A percentile compares a stretch with the other conserved stretches of the same genome.
These are phyloP conservation scores for Penicillium glabrum DNA, from an alignment of 2,329 filamentous ascomycete genomes.

Conservation along the genomic window DNA sequence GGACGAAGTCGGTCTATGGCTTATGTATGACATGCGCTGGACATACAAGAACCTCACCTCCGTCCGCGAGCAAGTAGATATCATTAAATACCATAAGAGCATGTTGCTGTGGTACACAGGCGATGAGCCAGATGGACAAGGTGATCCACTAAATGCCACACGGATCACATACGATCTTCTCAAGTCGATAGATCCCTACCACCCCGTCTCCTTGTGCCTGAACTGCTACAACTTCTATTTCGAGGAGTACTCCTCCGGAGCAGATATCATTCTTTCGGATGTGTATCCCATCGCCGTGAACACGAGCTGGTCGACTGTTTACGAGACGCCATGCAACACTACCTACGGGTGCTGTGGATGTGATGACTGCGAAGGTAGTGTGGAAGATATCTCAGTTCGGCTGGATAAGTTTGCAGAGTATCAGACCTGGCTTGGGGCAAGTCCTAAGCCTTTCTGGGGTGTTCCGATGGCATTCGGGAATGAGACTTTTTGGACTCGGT, in stretches of 20 bases:
- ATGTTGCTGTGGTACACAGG: conserved; percentile 52
- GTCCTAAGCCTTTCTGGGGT: conserved; percentile 49
- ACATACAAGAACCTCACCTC: conserved; percentile 41
- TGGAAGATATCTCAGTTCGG: conserved; percentile 53
- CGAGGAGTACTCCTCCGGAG: conserved; percentile 52
- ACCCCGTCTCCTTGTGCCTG: conserved; percentile 59
- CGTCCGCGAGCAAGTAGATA: conserved; percentile 32
- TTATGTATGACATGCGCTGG: conserved; percentile 50
- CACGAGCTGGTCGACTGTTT: conserved; percentile 52
- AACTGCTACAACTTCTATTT: conserved; percentile 66
- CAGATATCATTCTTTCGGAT: conserved; percentile 62
- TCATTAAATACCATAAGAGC: conserved; percentile 19
- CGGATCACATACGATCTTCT: conserved; percentile 46
- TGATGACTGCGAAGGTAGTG: conserved; percentile 57
- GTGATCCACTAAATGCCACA: conserved; percentile 54
- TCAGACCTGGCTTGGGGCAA: conserved; percentile 39
- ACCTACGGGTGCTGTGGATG: conserved; percentile 65
- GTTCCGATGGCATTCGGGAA: conserved; percentile 53
- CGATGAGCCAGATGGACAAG: conserved; percentile 58
- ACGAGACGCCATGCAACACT: conserved; percentile 57
- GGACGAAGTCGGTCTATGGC: conserved; percentile 46
- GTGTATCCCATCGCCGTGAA: conserved; percentile 62
- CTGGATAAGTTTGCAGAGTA: conserved; percentile 45
- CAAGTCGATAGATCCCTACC: conserved; percentile 58
- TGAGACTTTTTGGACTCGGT: conserved; percentile 48